Base-by-base conservation (phyloP, 164 flowering plant genomes). In the Saururus chinensis region DNA sequence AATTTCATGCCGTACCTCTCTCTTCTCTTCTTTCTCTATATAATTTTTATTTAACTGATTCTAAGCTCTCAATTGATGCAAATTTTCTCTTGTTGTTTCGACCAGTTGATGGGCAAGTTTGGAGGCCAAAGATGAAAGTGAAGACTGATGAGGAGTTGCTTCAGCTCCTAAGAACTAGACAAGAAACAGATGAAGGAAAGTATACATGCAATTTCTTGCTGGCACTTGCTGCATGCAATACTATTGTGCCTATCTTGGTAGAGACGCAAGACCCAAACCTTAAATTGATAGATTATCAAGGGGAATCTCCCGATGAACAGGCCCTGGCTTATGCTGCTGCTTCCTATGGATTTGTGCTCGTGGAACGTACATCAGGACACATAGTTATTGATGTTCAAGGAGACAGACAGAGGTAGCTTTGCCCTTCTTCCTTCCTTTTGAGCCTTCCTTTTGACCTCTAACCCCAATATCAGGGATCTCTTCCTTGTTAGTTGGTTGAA, bases 261-360 rank as follows among this genome's bases (percentile, higher is more conserved):
- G 89, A 85, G 55, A 71, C 92, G 57, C 64, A 82, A 30, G 89
- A 84, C 73, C 82, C 91, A 19, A 21, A 62, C 24, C 70, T 77
- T 58, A 85, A 68, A 70, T 70, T 82, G 71, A 74, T 95, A 66
- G 96, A 91, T 65, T 95, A 95, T 75, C 99, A 95, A 66, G 99
- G 99, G 25, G 99, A 95, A 68, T 95, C 99, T 66, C 99, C 97
- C 41, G 99, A 95, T 79, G 99, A 95, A 66, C 99, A 95, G 75
- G 97, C 99, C 64, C 65, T 95, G 75, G 93, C 76, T 60, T 95
- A 87, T 84, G 99, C 99, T 60, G 99, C 99, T 62, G 96, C 99
- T 23, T 76, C 96, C 19, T 86, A 95, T 79, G 99, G 99, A 19
- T 88, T 77, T 67, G 75, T 82, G 84, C 99, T 95, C 37, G 60